A percentile compares a stretch with the other conserved stretches of the same genome.
Conservation (phyloP, 140 eudicot species). For the Cichorium intybus region DNA sequence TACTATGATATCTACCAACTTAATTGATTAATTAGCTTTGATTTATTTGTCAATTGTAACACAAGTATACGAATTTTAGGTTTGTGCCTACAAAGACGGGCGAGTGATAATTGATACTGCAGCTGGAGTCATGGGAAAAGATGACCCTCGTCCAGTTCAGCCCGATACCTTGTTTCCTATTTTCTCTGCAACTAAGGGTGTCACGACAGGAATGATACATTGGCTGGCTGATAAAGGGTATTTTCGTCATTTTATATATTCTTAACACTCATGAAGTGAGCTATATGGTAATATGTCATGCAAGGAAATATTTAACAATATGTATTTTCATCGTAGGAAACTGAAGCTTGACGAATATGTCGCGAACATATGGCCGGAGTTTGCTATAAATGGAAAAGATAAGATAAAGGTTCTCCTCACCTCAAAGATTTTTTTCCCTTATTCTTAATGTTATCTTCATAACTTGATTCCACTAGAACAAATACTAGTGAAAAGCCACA, state of each 20-base stretch:
- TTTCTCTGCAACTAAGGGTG: conserved; percentile 29
- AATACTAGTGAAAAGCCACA: too few relatives aligned
- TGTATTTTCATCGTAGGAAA: conserved; percentile 43
- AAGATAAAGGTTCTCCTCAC: conserved; percentile 52
- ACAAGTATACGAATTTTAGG: too few relatives aligned
- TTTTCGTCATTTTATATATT: not conserved
- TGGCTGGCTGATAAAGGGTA: conserved; percentile 87
- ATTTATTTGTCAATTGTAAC: too few relatives aligned
- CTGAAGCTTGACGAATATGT: conserved; percentile 66
- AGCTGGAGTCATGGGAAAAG: conserved; percentile 83
- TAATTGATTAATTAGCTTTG: too few relatives aligned
- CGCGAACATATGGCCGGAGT: conserved; percentile 74
- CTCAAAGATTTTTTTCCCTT: not conserved
- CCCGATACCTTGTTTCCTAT: conserved; percentile 80
- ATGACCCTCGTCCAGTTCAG: conserved; percentile 87
- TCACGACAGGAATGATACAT: conserved; percentile 76
- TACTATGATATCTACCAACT: too few relatives aligned
- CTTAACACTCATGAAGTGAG: not conserved
- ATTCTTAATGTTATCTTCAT: not conserved
- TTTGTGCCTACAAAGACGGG: conserved; percentile 92
- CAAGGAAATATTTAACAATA: not conserved
- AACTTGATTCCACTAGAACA: too few relatives aligned
- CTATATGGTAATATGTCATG: not conserved
- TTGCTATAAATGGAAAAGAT: conserved; percentile 59
- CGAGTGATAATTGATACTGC: conserved; percentile 81